Evolutionary conservation across 345 rosid species (phyloP), one percentile per base, ranked within the genome.

Genomic region (Abelmoschus esculentus): DNA sequence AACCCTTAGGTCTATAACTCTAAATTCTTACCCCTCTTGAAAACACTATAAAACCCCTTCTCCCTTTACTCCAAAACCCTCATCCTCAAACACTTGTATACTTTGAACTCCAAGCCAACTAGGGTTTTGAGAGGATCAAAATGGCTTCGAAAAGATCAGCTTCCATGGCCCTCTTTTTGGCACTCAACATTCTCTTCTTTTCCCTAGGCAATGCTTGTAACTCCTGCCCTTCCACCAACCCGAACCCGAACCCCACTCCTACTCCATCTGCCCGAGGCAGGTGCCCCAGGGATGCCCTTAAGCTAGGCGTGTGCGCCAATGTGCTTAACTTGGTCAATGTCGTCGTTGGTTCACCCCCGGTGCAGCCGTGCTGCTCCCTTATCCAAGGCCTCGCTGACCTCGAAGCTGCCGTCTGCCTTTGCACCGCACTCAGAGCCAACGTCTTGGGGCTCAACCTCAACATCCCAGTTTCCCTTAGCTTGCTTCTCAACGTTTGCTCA

Each of bases 71-170:
- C 58, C 58, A 18, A 54, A 19, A 2, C 7, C 58, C 57, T 11
- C 58, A 54, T 54, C 58, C 58, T 18, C 28, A 1, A 54, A 7
- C 58, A 54, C 58, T 54, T 18, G 0, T n/a, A 17, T n/a, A n/a
- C 6, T 1, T 52, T 52, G 7, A 54, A 7, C 29, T 18, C 29
- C 18, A 54, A 54, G 28, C 58, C 29, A 19, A 1, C 19, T 17
- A 10, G 58, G 58, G 19, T 54, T 54, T 7, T 3, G 3, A 4
- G 32, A 31, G 6, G 8, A 52, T 52, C 56, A 6, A 17, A 8
- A 54, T 54, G 58, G 58, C 58, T 18, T 54, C 58, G 6, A 54
- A 54, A 19, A 54, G 58, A 54, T 54, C 58, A 54, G 58, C 58
- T 7, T 54, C 29, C 28, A 18, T 54, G 29, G 58, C 28, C 29